Percentiles rank a stretch among this genome's conserved stretches.
phyloP scores from a whole-genome alignment of 1,284 basidiomycete genomes.

The Anthracocystis panici-leucophaei region DNA sequence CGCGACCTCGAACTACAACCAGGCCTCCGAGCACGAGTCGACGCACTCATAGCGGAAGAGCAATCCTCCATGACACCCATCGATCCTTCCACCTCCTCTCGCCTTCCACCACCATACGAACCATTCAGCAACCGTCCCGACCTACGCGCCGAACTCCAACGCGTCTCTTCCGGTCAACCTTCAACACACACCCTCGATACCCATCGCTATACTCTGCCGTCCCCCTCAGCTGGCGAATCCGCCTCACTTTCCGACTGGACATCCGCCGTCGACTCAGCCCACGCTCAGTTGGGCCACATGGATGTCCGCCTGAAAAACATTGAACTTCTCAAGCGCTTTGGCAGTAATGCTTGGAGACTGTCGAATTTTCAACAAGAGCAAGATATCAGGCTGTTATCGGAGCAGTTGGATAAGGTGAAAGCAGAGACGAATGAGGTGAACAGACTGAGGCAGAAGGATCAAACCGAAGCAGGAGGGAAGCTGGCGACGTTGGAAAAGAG shows the following conservation, averaged over 20 bases:
- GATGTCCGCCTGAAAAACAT: conserved; percentile 85
- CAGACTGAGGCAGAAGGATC: conserved; percentile 49
- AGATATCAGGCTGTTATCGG: conserved; percentile 25
- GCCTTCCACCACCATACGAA: conserved; percentile 81
- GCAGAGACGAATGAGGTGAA: conserved; percentile 55
- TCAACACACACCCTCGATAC: conserved; percentile 78
- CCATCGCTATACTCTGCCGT: conserved; percentile 82
- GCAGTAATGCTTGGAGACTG: conserved; percentile 69
- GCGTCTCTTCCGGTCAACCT: conserved; percentile 72
- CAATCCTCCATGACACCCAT: conserved; percentile 72
- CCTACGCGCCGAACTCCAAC: conserved; percentile 58
- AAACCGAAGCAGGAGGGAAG: conserved; percentile 82
- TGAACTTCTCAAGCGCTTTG: conserved; percentile 85
- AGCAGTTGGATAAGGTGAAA: conserved; percentile 25
- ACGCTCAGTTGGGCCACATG: conserved; percentile 90
- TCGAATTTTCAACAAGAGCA: conserved; percentile 62
- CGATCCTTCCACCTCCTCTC: conserved; percentile 72
- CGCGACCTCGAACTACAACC: conserved; percentile 86
- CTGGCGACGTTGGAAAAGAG: conserved; percentile 82
- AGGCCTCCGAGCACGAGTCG: conserved; percentile 78
- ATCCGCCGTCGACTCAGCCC: conserved; percentile 80
- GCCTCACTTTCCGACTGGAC: conserved; percentile 84
- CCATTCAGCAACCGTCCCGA: conserved; percentile 69
- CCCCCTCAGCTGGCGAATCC: conserved; percentile 75
- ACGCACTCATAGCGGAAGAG: conserved; percentile 79